phyloP scores from a whole-genome alignment of 208 protist species.

The Angomonas ambiguus region DNA sequence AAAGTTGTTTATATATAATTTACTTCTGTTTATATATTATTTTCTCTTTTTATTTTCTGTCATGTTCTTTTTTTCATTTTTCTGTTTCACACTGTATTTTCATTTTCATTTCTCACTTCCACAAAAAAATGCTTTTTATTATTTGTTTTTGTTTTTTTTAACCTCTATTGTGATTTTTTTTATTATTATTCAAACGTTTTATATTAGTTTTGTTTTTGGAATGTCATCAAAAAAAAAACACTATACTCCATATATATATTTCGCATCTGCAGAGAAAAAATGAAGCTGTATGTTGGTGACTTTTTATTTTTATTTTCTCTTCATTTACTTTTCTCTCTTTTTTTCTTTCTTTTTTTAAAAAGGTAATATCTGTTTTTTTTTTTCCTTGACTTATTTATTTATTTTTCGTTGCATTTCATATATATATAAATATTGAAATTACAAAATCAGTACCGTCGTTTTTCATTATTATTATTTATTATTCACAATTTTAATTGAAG shows the following conservation, averaged over 20 bases:
- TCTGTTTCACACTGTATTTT: no score
- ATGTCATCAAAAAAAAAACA: neutral
- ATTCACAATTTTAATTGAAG: no score
- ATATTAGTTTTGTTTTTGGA: neutral
- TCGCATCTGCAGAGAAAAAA: neutral
- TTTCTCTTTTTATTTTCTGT: neutral
- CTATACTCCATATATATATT: neutral
- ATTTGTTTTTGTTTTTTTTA: neutral
- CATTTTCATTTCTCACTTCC: no score
- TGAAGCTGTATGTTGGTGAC: neutral
- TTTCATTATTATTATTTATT: neutral
- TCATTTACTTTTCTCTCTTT: slow-evolving; percentile 8
- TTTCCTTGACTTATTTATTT: neutral
- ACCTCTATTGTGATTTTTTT: no score
- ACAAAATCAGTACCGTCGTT: slow-evolving; percentile 2
- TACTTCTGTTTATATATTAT: neutral
- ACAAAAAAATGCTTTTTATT: neutral
- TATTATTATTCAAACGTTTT: slow-evolving; percentile 5
- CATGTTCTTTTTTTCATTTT: slow-evolving; percentile 3
- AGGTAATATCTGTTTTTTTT: neutral
- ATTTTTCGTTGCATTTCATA: slow-evolving; percentile 16
- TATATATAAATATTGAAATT: neutral
- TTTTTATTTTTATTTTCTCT: slow-evolving; percentile 11
- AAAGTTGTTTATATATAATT: neutral
- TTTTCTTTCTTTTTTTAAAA: slow-evolving; percentile 9